Conservation (phyloP, 2,329 filamentous ascomycete genomes). For the Lachnellula subtilissima region DNA sequence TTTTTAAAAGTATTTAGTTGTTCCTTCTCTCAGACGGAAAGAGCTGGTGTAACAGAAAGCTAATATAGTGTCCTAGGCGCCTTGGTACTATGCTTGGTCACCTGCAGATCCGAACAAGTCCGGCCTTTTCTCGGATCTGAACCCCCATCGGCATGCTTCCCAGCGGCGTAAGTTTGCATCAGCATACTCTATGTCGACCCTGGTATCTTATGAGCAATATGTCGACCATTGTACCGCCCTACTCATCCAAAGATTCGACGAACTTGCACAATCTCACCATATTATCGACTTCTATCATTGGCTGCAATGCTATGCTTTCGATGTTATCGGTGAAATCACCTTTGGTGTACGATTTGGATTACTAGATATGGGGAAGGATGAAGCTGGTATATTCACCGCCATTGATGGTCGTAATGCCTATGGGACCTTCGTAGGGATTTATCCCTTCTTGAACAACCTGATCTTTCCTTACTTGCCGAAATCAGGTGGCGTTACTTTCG, state of each 20-base stretch:
- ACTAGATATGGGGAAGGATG: conserved; percentile 39
- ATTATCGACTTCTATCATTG: conserved; percentile 16
- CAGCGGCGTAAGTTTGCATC: neutral
- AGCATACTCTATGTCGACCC: neutral
- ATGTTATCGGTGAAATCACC: conserved; percentile 46
- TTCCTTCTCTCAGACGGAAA: too few species aligned
- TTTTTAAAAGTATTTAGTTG: too few species aligned
- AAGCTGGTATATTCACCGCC: conserved; percentile 21
- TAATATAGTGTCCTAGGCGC: conserved; percentile 24
- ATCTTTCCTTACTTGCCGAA: too few species aligned
- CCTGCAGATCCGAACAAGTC: conserved; percentile 14
- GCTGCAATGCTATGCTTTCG: conserved; percentile 42
- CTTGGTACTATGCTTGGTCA: conserved; percentile 27
- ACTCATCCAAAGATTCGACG: neutral
- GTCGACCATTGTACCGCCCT: neutral
- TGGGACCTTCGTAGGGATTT: neutral
- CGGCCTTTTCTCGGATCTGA: conserved; percentile 32
- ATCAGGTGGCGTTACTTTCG: too few species aligned
- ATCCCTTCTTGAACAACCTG: too few species aligned
- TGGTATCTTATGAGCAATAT: neutral
- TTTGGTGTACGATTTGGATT: conserved; percentile 37
- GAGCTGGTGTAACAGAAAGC: neutral
- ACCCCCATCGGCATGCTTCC: conserved; percentile 34
- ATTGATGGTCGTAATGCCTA: neutral
- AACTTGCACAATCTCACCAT: neutral